Percentiles rank a stretch among this genome's conserved stretches.
phyloP scores from a whole-genome alignment of 1,139 yeast genomes.

The Yamadazyma trypodendri region DNA sequence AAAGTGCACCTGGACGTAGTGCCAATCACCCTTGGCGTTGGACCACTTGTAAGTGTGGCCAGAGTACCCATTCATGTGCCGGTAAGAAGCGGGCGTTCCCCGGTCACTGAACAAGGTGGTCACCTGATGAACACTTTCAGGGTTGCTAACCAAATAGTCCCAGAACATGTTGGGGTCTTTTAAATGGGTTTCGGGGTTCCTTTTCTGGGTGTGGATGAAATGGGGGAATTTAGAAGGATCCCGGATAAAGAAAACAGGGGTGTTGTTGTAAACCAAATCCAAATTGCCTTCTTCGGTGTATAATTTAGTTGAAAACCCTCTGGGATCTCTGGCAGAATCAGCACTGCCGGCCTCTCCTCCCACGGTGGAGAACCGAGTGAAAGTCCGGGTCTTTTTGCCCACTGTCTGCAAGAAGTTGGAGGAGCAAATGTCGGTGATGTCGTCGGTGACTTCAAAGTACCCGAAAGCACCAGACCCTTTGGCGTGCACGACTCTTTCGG shows the following conservation, averaged over 20 bases:
- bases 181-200: slow-evolving; percentile 71
- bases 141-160: slow-evolving; percentile 58
- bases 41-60: slow-evolving; percentile 66
- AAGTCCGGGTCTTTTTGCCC: slow-evolving; percentile 67
- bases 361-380: slow-evolving; percentile 76
- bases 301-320: slow-evolving; percentile 75
- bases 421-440: slow-evolving; percentile 62
- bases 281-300: slow-evolving; percentile 80
- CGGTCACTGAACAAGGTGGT: slow-evolving; percentile 56
- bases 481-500: slow-evolving; percentile 83
- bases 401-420: slow-evolving; percentile 62
- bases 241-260: slow-evolving; percentile 77
- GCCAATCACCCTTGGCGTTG: slow-evolving; percentile 57
- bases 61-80: slow-evolving; percentile 62
- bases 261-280: slow-evolving; percentile 82
- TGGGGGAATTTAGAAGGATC: slow-evolving; percentile 81
- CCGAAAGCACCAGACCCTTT: slow-evolving; percentile 83
- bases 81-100: slow-evolving; percentile 59
- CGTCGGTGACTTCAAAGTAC: slow-evolving; percentile 72
- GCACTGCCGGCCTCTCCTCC: slow-evolving; percentile 81
- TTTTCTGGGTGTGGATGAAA: slow-evolving; percentile 75
- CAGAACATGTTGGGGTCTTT: slow-evolving; percentile 70
- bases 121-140: slow-evolving; percentile 59
- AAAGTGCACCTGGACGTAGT: slow-evolving; percentile 59
- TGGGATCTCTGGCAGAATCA: slow-evolving; percentile 79